A percentile compares a stretch with the other conserved stretches of the same genome.
phyloP scores from a whole-genome alignment of 2,329 filamentous ascomycete species.

The Mycocentrospora acerina region DNA sequence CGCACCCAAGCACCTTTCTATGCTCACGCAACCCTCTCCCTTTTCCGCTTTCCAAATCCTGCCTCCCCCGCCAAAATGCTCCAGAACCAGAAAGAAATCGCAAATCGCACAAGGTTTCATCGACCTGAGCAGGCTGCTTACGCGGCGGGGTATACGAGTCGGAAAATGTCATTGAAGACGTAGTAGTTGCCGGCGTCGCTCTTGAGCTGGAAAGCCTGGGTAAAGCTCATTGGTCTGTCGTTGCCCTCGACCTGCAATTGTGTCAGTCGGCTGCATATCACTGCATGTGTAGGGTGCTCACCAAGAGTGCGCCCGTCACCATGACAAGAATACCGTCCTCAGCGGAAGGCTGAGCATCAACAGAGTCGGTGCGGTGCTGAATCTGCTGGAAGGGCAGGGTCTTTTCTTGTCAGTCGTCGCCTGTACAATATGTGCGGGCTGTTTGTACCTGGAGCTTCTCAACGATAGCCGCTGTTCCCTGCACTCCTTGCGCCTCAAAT shows the following conservation, averaged over 20 bases:
- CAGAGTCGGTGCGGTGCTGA: conserved; percentile 72
- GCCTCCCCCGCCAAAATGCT: conserved; percentile 17
- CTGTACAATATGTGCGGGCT: neutral
- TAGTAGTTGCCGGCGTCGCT: conserved; percentile 72
- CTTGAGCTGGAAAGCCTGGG: conserved; percentile 83
- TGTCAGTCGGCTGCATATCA: conserved; percentile 10
- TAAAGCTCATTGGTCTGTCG: conserved; percentile 85
- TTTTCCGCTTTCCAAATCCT: conserved; percentile 5
- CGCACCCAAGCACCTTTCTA: conserved; percentile 2
- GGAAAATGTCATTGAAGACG: conserved; percentile 94
- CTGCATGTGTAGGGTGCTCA: conserved; percentile 48
- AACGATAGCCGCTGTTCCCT: conserved; percentile 67
- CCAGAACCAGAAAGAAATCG: conserved; percentile 9
- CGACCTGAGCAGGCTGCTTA: conserved; percentile 17
- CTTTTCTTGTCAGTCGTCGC: conserved; percentile 50
- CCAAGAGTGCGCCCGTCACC: conserved; percentile 82
- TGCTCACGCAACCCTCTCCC: conserved; percentile 8
- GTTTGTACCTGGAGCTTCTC: conserved; percentile 76
- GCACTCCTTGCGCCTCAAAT: conserved; percentile 72
- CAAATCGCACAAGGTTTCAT: conserved; percentile 9
- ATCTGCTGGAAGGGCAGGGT: conserved; percentile 79
- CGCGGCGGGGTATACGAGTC: conserved; percentile 68
- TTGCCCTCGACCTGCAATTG: conserved; percentile 74
- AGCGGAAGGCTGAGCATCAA: conserved; percentile 79
- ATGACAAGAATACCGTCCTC: conserved; percentile 75